A percentile compares a stretch with the other conserved stretches of the same genome.
Conservation (phyloP, 2,329 filamentous ascomycete species). For the Coniochaeta sp. region DNA sequence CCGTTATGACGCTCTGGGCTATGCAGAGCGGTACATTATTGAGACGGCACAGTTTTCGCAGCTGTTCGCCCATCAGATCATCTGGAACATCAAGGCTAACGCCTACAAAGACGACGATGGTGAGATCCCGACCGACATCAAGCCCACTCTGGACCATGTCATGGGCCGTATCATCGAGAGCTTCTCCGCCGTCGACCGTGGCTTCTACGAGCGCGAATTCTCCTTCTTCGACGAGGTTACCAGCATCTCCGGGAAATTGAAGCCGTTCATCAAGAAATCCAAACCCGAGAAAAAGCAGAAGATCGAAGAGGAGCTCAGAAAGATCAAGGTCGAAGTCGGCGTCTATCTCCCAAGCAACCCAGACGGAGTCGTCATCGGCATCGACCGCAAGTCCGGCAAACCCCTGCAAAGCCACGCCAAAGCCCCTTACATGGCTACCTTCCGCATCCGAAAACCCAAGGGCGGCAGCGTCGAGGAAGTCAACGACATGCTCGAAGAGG, state of each 20-base stretch:
- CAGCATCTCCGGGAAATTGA: conserved; percentile 87
- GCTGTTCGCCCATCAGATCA: conserved; percentile 96
- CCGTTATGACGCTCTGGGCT: conserved; percentile 86
- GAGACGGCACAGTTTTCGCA: conserved; percentile 98
- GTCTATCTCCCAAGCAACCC: conserved; percentile 97
- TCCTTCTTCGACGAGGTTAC: conserved; percentile 98
- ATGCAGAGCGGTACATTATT: conserved; percentile 92
- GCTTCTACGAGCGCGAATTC: conserved; percentile 92
- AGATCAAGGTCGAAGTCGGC: conserved; percentile 93
- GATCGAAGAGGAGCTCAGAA: conserved; percentile 95
- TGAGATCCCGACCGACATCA: conserved; percentile 81
- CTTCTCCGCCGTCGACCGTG: conserved; percentile 71
- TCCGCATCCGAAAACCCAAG: conserved; percentile 83
- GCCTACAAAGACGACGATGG: conserved; percentile 96
- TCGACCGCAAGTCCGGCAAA: conserved; percentile 96
- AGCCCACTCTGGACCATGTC: conserved; percentile 87
- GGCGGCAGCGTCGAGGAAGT: conserved; percentile 38
- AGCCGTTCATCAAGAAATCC: conserved; percentile 82
- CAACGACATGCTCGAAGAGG: conserved; percentile 44
- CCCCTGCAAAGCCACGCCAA: conserved; percentile 97
- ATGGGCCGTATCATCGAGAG: conserved; percentile 76
- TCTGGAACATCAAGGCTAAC: conserved; percentile 99
- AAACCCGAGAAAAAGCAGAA: conserved; percentile 99
- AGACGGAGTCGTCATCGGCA: conserved; percentile 93
- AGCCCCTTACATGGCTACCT: conserved; percentile 97